Evolutionary conservation across 2,329 filamentous ascomycete genomes (phyloP), one percentile per base, ranked within the genome.

Genomic region (Tolypocladium paradoxum): DNA sequence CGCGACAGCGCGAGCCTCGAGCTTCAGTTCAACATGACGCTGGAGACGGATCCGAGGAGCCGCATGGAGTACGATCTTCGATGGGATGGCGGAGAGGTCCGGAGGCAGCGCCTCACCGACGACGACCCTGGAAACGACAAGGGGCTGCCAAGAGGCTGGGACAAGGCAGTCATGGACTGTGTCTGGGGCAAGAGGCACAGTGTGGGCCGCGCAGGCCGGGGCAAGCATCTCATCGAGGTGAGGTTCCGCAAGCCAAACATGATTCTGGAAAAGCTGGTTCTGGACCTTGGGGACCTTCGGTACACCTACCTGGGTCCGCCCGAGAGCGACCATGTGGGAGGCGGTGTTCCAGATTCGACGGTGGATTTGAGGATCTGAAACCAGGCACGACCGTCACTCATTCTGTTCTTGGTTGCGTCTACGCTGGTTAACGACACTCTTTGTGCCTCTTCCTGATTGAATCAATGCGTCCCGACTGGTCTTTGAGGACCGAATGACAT

Each of bases 31-130:
- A 70, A 65, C 53, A 66, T 63, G 50, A 68, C 73, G 0, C 68
- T 80, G 5, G 80, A 82, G 58, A 72, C 75, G 6, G 72, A 78
- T 53, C 77, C 78, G 1, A 65, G 68, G 24, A 67, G 70, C 1
- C 73, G 70, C 2, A 74, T 82, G 62, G 69, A 68, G 6, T 81
- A 77, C 56, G 73, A 77, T 5, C 64, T 79, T 3, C 70, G 73
- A 6, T 62, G 81, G 18, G 73, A 79, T 48, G 68, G 72, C 27
- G 64, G 67, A 3, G 60, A 71, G 31, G 61, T 58, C 1, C 59
- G 62, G 37, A 64, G 59, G 29, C 62, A 62, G 3, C 61, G 64
- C 6, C 59, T 70, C 11, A 61, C 74, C 1, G 65, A 60, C 6
- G 58, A 62, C 37, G 58, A 61, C 37, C 34, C 51, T 3, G 52